These are phyloP conservation scores for Teratosphaeria viscida DNA, from an alignment of 2,329 filamentous ascomycete genomes.

Conservation along the genomic window DNA sequence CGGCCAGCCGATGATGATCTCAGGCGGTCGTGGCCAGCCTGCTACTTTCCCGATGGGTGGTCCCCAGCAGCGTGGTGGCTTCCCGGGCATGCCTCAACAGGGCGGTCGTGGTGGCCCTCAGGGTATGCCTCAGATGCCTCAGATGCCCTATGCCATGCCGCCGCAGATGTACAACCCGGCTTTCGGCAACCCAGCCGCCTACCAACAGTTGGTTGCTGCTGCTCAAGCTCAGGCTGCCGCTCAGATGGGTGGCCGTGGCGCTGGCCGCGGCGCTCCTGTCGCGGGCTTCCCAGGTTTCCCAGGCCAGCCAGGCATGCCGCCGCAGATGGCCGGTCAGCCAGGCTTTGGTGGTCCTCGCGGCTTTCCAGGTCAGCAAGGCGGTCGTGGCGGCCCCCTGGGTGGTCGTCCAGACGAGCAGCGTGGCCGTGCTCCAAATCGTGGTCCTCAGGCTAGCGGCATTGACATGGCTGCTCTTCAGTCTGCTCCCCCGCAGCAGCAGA, in stretches of 20 bases:
- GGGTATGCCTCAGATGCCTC: slow-evolving; percentile 72
- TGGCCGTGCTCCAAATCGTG: slow-evolving; percentile 28
- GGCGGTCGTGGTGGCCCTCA: slow-evolving; percentile 72
- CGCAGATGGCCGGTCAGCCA: slow-evolving; percentile 49
- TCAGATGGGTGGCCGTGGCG: slow-evolving; percentile 49
- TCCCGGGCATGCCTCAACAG: slow-evolving; percentile 70
- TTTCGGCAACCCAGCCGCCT: slow-evolving; percentile 65
- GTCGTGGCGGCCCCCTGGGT: slow-evolving; percentile 25
- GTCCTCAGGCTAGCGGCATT: slow-evolving; percentile 26
- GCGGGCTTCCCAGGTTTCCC: slow-evolving; percentile 63
- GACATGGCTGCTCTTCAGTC: slow-evolving; percentile 42
- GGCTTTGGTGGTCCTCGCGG: slow-evolving; percentile 31
- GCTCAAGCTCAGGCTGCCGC: slow-evolving; percentile 55
- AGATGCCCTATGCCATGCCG: slow-evolving; percentile 73
- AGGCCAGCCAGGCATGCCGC: slow-evolving; percentile 36
- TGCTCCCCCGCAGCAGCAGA: slow-evolving; percentile 67
- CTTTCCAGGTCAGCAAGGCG: slow-evolving; percentile 17
- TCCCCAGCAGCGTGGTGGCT: slow-evolving; percentile 77
- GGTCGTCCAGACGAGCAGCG: slow-evolving; percentile 28
- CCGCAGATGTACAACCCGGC: slow-evolving; percentile 61
- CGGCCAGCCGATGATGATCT: slow-evolving; percentile 58
- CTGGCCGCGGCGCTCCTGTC: slow-evolving; percentile 56
- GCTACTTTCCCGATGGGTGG: slow-evolving; percentile 58
- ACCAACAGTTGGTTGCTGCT: slow-evolving; percentile 50
- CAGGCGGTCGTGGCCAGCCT: slow-evolving; percentile 42